Percentiles rank a stretch among this genome's conserved stretches.
These are phyloP conservation scores for Tetradesmus lagerheimii DNA, from an alignment of 139 green algal genomes.

Conservation along the genomic window DNA sequence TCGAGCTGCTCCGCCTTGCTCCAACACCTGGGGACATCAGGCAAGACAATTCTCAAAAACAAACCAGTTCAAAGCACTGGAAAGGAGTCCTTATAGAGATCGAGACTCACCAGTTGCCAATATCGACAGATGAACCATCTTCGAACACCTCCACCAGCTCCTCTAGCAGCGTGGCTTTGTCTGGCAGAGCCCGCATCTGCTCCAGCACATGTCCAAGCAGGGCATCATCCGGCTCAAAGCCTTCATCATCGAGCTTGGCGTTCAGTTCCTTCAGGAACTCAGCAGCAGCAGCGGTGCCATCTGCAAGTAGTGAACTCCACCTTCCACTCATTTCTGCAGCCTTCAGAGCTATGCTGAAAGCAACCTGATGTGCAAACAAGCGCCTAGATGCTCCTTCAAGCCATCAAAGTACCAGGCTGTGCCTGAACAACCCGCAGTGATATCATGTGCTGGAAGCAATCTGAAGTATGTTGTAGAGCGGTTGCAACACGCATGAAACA, in stretches of 20 bases:
- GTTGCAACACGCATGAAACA: too few relatives aligned
- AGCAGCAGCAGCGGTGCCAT: not conserved
- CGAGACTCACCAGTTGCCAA: constrained; percentile 4
- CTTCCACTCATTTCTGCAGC: not conserved
- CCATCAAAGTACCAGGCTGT: too few relatives aligned
- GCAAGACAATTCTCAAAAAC: too few relatives aligned
- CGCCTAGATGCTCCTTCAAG: too few relatives aligned
- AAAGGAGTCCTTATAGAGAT: not conserved
- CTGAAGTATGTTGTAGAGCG: too few relatives aligned
- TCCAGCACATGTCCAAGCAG: not conserved
- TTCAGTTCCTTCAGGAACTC: not conserved
- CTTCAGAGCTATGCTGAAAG: too few relatives aligned
- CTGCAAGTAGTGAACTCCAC: not conserved
- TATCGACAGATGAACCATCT: not conserved
- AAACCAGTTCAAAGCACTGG: not conserved
- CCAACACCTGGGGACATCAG: constrained; percentile 25
- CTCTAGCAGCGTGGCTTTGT: not conserved
- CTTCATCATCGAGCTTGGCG: not conserved
- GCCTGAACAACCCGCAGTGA: too few relatives aligned
- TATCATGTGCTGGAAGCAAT: too few relatives aligned
- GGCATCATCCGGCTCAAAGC: constrained; percentile 22
- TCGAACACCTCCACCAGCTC: constrained; percentile 32
- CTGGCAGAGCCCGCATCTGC: not conserved
- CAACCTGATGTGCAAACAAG: too few relatives aligned
- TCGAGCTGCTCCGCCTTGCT: constrained; percentile 12